Evolutionary conservation across 257 asterid species (phyloP).

Genomic region (Schizonepeta tenuifolia): DNA sequence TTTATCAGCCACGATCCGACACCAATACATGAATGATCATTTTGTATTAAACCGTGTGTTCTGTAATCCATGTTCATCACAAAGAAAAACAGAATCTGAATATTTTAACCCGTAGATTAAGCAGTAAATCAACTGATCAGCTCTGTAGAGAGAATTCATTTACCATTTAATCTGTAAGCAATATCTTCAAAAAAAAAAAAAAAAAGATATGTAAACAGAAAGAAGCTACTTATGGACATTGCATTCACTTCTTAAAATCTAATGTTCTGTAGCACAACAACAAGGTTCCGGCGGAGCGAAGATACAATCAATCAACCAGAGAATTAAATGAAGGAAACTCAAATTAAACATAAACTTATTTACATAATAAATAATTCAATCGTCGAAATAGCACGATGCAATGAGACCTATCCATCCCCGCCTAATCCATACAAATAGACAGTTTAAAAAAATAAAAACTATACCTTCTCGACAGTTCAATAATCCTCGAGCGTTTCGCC

Average conservation of each 20-base stretch:
- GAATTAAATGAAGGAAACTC: not conserved
- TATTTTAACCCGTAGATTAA: not conserved
- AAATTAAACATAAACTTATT: not conserved
- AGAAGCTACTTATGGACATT: not conserved
- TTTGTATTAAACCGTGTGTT: too few species aligned
- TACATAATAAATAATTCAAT: not conserved
- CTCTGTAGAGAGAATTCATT: not conserved
- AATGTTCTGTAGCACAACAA: not conserved
- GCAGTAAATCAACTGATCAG: not conserved
- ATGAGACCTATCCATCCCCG: not conserved
- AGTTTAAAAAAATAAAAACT: not conserved
- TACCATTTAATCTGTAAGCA: conserved; percentile 6
- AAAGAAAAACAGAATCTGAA: not conserved
- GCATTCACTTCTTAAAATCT: not conserved
- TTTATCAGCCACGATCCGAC: conserved; percentile 6
- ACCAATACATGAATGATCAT: conserved; percentile 3
- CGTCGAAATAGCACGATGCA: conserved; percentile 25
- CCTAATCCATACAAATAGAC: conserved; percentile 10
- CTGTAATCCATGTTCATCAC: not conserved
- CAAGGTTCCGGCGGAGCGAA: conserved; percentile 14
- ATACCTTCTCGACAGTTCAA: conserved; percentile 94
- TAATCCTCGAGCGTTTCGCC: conserved; percentile 80
- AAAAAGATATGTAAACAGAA: not conserved
- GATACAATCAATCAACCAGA: not conserved
- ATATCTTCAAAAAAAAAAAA: conserved; percentile 4